Evolutionary conservation across 371 early-diverging fungal genomes (phyloP), one percentile per base, ranked within the genome.

Genomic region (Capillidium rhysosporum): DNA sequence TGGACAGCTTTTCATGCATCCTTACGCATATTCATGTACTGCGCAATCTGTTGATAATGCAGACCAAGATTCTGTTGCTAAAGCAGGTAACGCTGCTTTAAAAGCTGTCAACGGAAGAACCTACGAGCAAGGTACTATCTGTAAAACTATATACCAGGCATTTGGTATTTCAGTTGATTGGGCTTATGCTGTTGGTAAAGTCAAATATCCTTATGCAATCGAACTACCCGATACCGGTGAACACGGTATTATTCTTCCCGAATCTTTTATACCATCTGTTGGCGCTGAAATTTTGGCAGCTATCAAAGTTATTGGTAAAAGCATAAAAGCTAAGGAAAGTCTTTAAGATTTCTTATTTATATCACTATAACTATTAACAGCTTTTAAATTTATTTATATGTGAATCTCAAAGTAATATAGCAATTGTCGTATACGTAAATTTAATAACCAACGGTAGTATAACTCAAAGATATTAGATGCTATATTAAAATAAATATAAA

Each of bases 151-250:
- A 55, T 68, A 73, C 57, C 59, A 71, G 63, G 65, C 72, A 23
- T 56, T 48, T 30, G 66, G 66, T 47, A 60, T 60, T 29, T 63
- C 66, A 21, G 45, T 63, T 45, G 66, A 66, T 40, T 66, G 66
- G 66, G 63, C 61, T 0, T 73, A 73, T 52, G 70, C 55, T 1
- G 55, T 29, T 16, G 71, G 63, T 20, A 61, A 64, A 8, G 66
- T 73, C 46, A 64, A 68, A 52, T 79, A 69, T 56, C 58, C 71
- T 40, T 79, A 69, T 48, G 71, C 65, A 0, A 67, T 76, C 23
- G 77, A 79, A 57, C 58, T 79, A 40, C 62, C 76, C 10, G 75
- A 74, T 57, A 68, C 65, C 21, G 71, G 73, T 25, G 40, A 20
- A 7, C 53, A 64, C 49, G 77, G 77, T 14, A 74, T 76, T 60